Conservation (phyloP, 345 rosid species). For the Fremontodendron californicum region DNA sequence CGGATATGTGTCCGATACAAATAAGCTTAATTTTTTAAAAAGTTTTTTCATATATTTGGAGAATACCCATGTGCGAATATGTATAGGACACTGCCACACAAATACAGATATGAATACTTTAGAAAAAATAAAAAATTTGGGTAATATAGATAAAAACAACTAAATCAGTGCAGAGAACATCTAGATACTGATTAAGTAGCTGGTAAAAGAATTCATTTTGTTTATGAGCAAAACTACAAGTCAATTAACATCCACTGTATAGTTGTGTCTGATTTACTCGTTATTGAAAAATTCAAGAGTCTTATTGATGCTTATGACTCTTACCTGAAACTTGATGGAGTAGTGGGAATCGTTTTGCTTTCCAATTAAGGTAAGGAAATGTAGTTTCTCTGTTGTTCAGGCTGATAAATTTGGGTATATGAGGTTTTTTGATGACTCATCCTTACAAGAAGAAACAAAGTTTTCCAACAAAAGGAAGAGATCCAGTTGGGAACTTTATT, state of each 20-base stretch:
- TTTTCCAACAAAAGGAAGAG: background rate
- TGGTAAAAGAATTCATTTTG: background rate
- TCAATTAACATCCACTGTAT: background rate
- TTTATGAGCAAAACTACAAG: background rate
- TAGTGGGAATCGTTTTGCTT: background rate
- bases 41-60: too few species aligned
- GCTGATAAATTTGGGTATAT: too few species aligned
- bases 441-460: background rate
- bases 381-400: background rate
- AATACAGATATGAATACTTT: too few species aligned
- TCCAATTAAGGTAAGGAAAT: background rate
- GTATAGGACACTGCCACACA: too few species aligned
- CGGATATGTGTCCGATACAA: too few species aligned
- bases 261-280: background rate
- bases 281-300: background rate
- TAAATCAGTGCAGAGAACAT: background rate
- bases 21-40: too few species aligned
- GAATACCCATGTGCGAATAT: too few species aligned
- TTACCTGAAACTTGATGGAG: background rate
- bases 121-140: background rate
- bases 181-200: background rate
- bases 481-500: too few species aligned
- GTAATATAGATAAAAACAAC: too few species aligned
- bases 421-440: background rate
- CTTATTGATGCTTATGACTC: background rate